Evolutionary conservation across 2,329 filamentous ascomycete genomes (phyloP), one percentile per base, ranked within the genome.

Genomic region (Pleomassaria siparia): DNA sequence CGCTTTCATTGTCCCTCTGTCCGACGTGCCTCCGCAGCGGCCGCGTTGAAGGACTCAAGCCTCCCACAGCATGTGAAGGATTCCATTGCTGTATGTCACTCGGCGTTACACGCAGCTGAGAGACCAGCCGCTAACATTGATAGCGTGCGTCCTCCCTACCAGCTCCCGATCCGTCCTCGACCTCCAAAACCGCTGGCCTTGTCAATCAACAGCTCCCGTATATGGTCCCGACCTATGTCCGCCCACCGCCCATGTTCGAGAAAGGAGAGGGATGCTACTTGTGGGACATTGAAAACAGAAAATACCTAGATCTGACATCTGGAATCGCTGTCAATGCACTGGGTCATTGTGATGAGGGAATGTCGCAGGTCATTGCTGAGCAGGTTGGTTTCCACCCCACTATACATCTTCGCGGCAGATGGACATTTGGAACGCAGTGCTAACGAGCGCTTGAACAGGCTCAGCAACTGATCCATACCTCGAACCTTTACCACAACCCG

Each of bases 151-250:
- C 66, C 4, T 53, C 56, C 24, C 59, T 87, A 11, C 78, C 87
- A 9, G 89, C 87, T 57, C 80, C 87, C 40, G 90, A 95, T 64
- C 89, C 90, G 28, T 65, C 84, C 12, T 62, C 81, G 40, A 86
- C 90, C 71, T 94, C 90, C 1, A 76, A 83, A 60, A 95, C 89
- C 55, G 82, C 84, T 26, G 80, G 84, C 24, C 80, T 96, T 50
- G 83, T 96, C 55, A 80, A 83, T 57, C 83, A 89, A 51, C 85
- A 91, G 62, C 80, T 85, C 25, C 87, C 88, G 2, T 97, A 85
- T 74, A 97, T 99, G 92, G 88, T 99, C 22, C 87, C 91, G 2
- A 99, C 94, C 44, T 99, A 99, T 73, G 85, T 90, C 43, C 89
- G 94, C 21, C 92, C 94, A 40, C 81, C 88, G 36, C 90, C 91